Conservation (phyloP, 805 yeast genomes). For the Candida xiaguanensis region DNA sequence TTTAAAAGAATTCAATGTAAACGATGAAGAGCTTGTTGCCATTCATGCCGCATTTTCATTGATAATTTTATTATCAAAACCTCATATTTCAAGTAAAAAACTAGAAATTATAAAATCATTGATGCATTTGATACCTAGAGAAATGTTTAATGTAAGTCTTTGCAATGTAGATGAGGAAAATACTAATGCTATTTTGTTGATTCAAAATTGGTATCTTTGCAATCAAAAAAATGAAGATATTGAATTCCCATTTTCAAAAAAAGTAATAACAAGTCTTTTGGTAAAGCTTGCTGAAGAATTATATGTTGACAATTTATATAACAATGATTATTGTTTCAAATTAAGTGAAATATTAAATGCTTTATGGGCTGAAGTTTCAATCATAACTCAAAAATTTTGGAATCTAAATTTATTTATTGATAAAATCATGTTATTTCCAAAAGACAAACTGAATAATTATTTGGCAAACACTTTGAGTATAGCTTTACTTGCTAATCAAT, state of each 20-base stretch:
- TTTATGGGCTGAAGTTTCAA: slow-evolving; percentile 19
- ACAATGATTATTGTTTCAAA: slow-evolving; percentile 13
- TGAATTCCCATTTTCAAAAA: slow-evolving; percentile 14
- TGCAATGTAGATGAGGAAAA: slow-evolving; percentile 2
- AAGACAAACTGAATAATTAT: background rate
- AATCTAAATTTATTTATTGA: background rate
- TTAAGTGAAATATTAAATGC: slow-evolving; percentile 19
- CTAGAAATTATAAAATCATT: slow-evolving; percentile 39
- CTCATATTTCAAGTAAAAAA: slow-evolving; percentile 23
- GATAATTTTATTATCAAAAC: slow-evolving; percentile 38
- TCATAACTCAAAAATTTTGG: slow-evolving; percentile 5
- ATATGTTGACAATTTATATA: slow-evolving; percentile 15
- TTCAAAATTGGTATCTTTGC: slow-evolving; percentile 17
- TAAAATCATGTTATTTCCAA: background rate
- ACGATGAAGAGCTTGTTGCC: slow-evolving; percentile 82
- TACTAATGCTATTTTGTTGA: slow-evolving; percentile 12
- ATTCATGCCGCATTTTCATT: slow-evolving; percentile 74
- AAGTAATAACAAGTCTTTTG: slow-evolving; percentile 16
- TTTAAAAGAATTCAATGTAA: slow-evolving; percentile 62
- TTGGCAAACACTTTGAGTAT: slow-evolving; percentile 37
- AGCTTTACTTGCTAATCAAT: slow-evolving; percentile 34
- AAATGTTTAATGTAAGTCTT: slow-evolving; percentile 39
- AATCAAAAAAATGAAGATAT: slow-evolving; percentile 4
- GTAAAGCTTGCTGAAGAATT: slow-evolving; percentile 16
- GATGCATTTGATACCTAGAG: slow-evolving; percentile 55